Evolutionary conservation across 345 rosid genomes (phyloP).

Genomic region (Toxicodendron radicans): DNA sequence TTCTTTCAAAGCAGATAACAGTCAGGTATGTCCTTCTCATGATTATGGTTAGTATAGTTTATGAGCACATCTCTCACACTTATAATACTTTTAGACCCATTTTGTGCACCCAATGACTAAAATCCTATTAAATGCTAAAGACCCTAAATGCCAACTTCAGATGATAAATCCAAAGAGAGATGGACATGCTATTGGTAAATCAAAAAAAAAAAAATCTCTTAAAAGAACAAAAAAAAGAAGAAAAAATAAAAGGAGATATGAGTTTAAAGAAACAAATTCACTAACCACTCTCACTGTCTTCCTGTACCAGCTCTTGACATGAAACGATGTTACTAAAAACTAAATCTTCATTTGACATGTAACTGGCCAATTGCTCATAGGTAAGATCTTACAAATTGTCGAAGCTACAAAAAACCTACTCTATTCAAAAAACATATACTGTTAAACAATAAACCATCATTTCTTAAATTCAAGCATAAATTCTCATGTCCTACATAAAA

Average conservation of each 20-base stretch:
- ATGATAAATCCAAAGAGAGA: neutral
- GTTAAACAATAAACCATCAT: neutral
- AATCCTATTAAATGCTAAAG: neutral
- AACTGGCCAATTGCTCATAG: neutral
- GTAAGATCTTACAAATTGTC: neutral
- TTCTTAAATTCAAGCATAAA: neutral
- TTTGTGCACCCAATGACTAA: neutral
- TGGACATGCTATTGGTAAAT: neutral
- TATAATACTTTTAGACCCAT: neutral
- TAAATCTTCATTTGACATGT: neutral
- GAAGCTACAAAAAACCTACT: neutral
- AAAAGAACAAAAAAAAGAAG: neutral
- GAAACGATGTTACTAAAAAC: slow-evolving; percentile 1
- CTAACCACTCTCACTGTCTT: neutral
- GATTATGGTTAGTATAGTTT: neutral
- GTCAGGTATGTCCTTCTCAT: neutral
- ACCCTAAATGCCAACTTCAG: neutral
- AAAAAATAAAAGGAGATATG: neutral
- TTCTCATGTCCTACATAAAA: neutral
- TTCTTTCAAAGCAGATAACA: neutral
- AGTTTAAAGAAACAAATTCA: neutral
- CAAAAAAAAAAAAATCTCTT: neutral
- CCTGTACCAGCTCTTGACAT: neutral
- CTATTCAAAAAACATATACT: neutral
- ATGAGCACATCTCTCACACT: neutral